phyloP scores from a whole-genome alignment of 208 protist genomes.

The Vickermania ingenoplastis region DNA sequence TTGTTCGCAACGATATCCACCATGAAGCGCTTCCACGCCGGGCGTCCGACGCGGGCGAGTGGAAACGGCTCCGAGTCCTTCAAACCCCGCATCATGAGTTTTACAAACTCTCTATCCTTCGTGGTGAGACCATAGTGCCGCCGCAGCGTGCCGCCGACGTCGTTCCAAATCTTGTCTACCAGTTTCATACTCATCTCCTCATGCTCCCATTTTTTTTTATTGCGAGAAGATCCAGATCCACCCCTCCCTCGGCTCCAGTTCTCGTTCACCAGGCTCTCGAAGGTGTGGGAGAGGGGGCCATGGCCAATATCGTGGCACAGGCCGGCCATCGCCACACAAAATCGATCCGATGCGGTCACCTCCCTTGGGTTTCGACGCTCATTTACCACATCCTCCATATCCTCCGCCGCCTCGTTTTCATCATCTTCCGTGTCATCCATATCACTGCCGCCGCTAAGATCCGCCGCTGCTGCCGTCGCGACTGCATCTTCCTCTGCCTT shows the following conservation, averaged over 20 bases:
- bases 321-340: slow-evolving; percentile 68
- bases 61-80: slow-evolving; percentile 10
- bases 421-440: not conserved
- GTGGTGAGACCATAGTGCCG: slow-evolving; percentile 11
- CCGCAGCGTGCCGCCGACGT: slow-evolving; percentile 4
- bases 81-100: slow-evolving; percentile 19
- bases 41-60: slow-evolving; percentile 11
- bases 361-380: slow-evolving; percentile 54
- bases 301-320: slow-evolving; percentile 89
- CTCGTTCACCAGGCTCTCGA: slow-evolving; percentile 48
- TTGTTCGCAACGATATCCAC: slow-evolving; percentile 36
- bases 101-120: slow-evolving; percentile 21
- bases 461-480: not conserved
- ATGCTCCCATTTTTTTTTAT: slow-evolving; percentile 11
- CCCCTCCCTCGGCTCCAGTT: slow-evolving; percentile 7
- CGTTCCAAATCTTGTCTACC: slow-evolving; percentile 13
- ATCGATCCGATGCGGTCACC: slow-evolving; percentile 36
- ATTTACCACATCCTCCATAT: not conserved
- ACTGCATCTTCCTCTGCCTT: not conserved
- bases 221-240: not conserved
- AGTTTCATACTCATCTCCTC: slow-evolving; percentile 31
- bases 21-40: slow-evolving; percentile 19
- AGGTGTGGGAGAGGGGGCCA: slow-evolving; percentile 86
- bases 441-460: too few species aligned
- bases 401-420: not conserved